These are phyloP conservation scores for Avena atlantica DNA, from an alignment of 176 grass and related monocot genomes.

Conservation along the genomic window DNA sequence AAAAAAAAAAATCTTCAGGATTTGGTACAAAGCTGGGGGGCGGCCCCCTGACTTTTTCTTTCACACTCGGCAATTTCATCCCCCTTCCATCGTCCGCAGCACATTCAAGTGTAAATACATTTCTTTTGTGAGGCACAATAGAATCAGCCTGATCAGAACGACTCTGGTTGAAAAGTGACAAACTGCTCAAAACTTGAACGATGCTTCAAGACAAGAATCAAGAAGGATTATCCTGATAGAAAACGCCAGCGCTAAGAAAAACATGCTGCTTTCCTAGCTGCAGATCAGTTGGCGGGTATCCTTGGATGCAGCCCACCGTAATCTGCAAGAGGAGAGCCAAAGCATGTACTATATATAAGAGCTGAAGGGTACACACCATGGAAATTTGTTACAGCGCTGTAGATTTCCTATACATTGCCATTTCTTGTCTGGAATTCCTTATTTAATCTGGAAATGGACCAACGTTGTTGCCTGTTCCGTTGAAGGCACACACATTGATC, in stretches of 20 bases:
- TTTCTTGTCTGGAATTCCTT: slow-evolving; percentile 67
- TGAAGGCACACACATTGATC: neutral
- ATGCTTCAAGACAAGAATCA: slow-evolving; percentile 31
- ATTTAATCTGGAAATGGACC: slow-evolving; percentile 71
- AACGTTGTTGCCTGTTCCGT: slow-evolving; percentile 64
- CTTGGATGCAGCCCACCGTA: neutral
- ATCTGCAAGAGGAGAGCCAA: slow-evolving; percentile 50
- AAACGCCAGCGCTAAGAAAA: slow-evolving; percentile 76
- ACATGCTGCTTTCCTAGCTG: slow-evolving; percentile 65
- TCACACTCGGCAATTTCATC: too few species aligned
- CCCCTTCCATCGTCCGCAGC: too few species aligned
- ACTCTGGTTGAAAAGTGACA: neutral
- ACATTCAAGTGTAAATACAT: too few species aligned
- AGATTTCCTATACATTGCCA: slow-evolving; percentile 61
- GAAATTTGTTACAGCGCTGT: neutral
- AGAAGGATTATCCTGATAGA: slow-evolving; percentile 52
- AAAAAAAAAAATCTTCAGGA: too few species aligned
- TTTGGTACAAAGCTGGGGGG: too few species aligned
- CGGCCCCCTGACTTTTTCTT: too few species aligned
- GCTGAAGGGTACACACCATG: neutral
- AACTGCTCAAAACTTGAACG: slow-evolving; percentile 40
- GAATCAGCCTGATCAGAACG: too few species aligned
- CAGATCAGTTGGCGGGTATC: slow-evolving; percentile 45
- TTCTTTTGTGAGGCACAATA: too few species aligned
- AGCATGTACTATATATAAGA: neutral